Evolutionary conservation across 1,139 yeast species (phyloP).

Genomic region (Eremothecium sinecaudum): DNA sequence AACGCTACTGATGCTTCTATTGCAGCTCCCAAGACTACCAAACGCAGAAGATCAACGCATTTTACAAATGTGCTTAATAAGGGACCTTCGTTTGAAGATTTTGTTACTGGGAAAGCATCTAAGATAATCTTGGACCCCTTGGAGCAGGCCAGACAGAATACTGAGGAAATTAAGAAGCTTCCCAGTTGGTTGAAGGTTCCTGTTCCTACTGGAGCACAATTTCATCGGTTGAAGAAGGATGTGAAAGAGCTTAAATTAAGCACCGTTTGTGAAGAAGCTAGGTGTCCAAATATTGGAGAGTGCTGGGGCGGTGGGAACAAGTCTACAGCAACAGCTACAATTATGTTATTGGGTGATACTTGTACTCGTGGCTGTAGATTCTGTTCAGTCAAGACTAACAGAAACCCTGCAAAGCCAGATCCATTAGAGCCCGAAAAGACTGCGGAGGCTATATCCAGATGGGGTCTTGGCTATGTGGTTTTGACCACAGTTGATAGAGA

Average conservation of each 20-base stretch:
- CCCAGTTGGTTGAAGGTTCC: conserved; percentile 95
- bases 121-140: conserved; percentile 57
- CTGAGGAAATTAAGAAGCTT: conserved; percentile 36
- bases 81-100: conserved; percentile 94
- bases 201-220: conserved; percentile 85
- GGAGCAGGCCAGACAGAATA: conserved; percentile 49
- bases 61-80: conserved; percentile 65
- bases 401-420: conserved; percentile 82
- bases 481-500: conserved; percentile 97
- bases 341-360: conserved; percentile 96
- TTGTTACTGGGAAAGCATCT: conserved; percentile 70
- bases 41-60: conserved; percentile 45
- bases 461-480: conserved; percentile 98
- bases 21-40: not conserved
- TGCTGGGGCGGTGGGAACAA: conserved; percentile 97
- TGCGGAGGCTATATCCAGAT: conserved; percentile 92
- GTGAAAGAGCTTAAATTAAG: conserved; percentile 80
- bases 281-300: conserved; percentile 97
- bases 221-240: conserved; percentile 71
- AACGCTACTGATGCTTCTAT: too few relatives aligned
- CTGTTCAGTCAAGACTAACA: conserved; percentile 89
- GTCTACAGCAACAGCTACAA: conserved; percentile 96
- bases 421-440: conserved; percentile 97
- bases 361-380: conserved; percentile 98
- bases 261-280: conserved; percentile 97